Percentiles rank a stretch among this genome's conserved stretches.
Conservation (phyloP, 768 basidiomycete species). For the Termitomyces eurrhizus region DNA sequence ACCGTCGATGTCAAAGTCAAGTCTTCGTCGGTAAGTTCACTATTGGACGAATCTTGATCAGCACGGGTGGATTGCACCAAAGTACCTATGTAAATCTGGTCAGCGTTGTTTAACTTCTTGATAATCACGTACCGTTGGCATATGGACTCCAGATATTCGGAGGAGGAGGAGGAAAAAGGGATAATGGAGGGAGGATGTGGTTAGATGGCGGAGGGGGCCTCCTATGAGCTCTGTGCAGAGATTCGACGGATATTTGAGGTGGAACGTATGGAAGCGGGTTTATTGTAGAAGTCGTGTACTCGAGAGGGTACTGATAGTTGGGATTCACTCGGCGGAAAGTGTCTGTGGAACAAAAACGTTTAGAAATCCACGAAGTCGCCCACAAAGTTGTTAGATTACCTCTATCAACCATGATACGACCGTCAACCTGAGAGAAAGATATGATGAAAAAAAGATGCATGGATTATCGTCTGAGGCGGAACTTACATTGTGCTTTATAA, state of each 20-base stretch:
- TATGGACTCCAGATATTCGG: no score
- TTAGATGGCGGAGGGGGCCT: background rate
- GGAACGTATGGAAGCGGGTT: background rate
- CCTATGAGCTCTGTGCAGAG: background rate
- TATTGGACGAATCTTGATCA: slow-evolving; percentile 10
- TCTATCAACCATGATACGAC: slow-evolving; percentile 61
- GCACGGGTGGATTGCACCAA: slow-evolving; percentile 17
- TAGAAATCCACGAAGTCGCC: background rate
- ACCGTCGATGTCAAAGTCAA: slow-evolving; percentile 52
- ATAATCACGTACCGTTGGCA: slow-evolving; percentile 8
- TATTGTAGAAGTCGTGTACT: background rate
- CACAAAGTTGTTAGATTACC: slow-evolving; percentile 24
- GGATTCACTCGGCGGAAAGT: slow-evolving; percentile 52
- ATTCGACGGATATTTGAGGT: slow-evolving; percentile 1
- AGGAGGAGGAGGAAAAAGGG: background rate
- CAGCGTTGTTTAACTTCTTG: background rate
- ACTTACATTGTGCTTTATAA: slow-evolving; percentile 49
- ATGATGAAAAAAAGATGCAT: background rate
- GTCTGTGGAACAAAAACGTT: slow-evolving; percentile 17
- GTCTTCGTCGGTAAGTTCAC: slow-evolving; percentile 46
- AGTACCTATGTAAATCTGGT: slow-evolving; percentile 11
- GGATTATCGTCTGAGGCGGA: background rate
- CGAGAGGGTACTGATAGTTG: slow-evolving; percentile 41
- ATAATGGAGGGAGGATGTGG: background rate
- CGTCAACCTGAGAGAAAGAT: slow-evolving; percentile 35